Evolutionary conservation across 306 rosid species (phyloP), one percentile per base, ranked within the genome.

Genomic region (Parietaria judaica): DNA sequence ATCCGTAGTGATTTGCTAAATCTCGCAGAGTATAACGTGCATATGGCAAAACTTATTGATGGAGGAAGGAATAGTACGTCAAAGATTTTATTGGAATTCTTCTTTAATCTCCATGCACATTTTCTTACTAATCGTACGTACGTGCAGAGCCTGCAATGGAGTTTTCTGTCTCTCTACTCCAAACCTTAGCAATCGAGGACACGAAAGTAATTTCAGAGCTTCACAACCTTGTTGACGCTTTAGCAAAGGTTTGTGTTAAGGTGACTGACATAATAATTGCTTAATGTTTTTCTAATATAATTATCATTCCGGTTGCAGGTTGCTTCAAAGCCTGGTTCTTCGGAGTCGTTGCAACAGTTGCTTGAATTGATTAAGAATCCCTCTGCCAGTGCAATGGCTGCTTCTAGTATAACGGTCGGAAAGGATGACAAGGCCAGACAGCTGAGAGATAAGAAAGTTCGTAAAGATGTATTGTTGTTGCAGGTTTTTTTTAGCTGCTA

Each of bases 41-140:
- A 94, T 56, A 82, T 94, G 90, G 97, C 97, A 50, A 94, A 94
- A 79, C 94, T 86, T 69, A 84, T 86, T 74, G 99, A 94, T 39
- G 97, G 99, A 61, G 99, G 99, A 73, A 82, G 95, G 69, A 94
- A 94, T 67, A 94, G 99, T 94, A 86, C 36, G 99, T 81, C 41
- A 11, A 64, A 36, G 65, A 66, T 52, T 53, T 3, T 56, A 11
- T 48, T 43, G n/a, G 54, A 38, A 39, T 53, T n/a, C 57, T 23
- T 44, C 69, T 8, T 60, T 65, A 10, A 49, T 49, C 14, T 16
- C 53, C 35, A 15, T 75, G 60, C 35, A 36, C 39, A 54, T 72
- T 69, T 66, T 69, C 70, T 52, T 36, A 69, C 58, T 64, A 36
- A 55, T 80, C 55, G 60, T 80, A 61, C 55, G 60, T 80, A 61